Percentiles rank a stretch among this genome's conserved stretches.
Evolutionary conservation across 768 basidiomycete species (phyloP).

Genomic region (Auricularia sp.): DNA sequence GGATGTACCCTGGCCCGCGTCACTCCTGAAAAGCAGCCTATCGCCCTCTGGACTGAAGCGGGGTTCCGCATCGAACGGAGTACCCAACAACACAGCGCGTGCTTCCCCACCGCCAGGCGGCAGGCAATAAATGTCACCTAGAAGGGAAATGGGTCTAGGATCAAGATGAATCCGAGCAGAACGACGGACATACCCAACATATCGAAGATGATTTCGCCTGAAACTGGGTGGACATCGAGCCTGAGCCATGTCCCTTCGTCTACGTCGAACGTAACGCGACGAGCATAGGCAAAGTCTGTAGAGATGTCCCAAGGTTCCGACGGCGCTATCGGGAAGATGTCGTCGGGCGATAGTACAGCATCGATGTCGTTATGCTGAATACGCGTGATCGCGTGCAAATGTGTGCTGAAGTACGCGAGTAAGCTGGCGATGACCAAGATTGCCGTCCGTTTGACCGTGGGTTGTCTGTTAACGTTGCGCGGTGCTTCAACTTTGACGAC

Average conservation of each 20-base stretch:
- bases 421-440: too few relatives aligned
- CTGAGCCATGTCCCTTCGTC: slow-evolving; percentile 65
- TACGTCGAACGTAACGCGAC: slow-evolving; percentile 49
- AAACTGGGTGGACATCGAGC: slow-evolving; percentile 58
- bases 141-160: neutral
- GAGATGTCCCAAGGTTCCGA: slow-evolving; percentile 57
- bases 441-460: too few relatives aligned
- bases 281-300: slow-evolving; percentile 59
- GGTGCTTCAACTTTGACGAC: too few relatives aligned
- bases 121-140: slow-evolving; percentile 58
- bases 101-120: slow-evolving; percentile 32
- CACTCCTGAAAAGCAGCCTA: slow-evolving; percentile 56
- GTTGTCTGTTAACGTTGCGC: too few relatives aligned
- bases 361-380: too few relatives aligned
- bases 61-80: slow-evolving; percentile 66
- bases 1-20: slow-evolving; percentile 61
- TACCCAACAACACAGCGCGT: slow-evolving; percentile 48
- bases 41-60: slow-evolving; percentile 62
- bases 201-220: slow-evolving; percentile 64
- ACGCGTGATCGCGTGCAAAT: too few relatives aligned
- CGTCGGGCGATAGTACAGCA: slow-evolving; percentile 29
- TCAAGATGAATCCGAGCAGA: neutral
- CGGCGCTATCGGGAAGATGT: slow-evolving; percentile 49
- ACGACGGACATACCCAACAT: slow-evolving; percentile 33
- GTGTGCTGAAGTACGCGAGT: too few relatives aligned